These are phyloP conservation scores for Platanthera zijinensis DNA, from an alignment of 106 monocot genomes.

Conservation along the genomic window DNA sequence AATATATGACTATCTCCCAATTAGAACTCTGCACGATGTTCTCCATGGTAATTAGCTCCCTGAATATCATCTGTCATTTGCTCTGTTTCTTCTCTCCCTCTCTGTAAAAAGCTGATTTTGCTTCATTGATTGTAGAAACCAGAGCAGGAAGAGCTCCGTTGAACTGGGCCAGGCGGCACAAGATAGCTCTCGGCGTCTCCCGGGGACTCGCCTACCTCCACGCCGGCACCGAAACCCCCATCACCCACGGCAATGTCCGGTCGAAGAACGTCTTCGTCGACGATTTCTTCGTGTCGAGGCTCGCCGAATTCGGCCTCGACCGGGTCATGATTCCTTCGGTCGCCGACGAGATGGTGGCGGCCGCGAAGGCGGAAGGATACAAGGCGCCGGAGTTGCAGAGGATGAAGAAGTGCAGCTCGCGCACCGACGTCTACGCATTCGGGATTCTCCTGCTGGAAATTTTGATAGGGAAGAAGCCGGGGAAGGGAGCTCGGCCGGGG, in stretches of 20 bases:
- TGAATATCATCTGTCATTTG: not conserved
- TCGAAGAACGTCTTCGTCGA: slow-evolving; percentile 71
- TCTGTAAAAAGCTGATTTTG: not conserved
- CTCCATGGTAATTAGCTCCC: slow-evolving; percentile 45
- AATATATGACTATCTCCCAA: slow-evolving; percentile 77
- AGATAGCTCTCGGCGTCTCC: slow-evolving; percentile 72
- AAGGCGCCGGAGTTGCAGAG: slow-evolving; percentile 82
- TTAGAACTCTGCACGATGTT: slow-evolving; percentile 51
- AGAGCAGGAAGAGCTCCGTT: slow-evolving; percentile 46
- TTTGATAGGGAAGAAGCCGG: slow-evolving; percentile 76
- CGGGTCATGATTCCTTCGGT: slow-evolving; percentile 68
- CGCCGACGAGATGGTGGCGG: slow-evolving; percentile 68
- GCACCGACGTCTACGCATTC: slow-evolving; percentile 78
- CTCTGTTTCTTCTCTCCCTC: not conserved
- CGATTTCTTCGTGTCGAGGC: slow-evolving; percentile 63
- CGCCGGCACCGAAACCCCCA: slow-evolving; percentile 40
- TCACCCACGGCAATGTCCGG: slow-evolving; percentile 64
- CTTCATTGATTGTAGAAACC: slow-evolving; percentile 17
- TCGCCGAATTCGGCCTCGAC: slow-evolving; percentile 59
- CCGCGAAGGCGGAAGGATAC: slow-evolving; percentile 57
- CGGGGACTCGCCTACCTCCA: slow-evolving; percentile 72
- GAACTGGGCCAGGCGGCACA: slow-evolving; percentile 80
- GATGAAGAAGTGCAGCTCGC: slow-evolving; percentile 55
- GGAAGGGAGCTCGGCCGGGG: slow-evolving; percentile 17
- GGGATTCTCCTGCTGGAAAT: slow-evolving; percentile 80